These are phyloP conservation scores for Xylaria bambusicola DNA, from an alignment of 495 filamentous ascomycete genomes.

Conservation along the genomic window DNA sequence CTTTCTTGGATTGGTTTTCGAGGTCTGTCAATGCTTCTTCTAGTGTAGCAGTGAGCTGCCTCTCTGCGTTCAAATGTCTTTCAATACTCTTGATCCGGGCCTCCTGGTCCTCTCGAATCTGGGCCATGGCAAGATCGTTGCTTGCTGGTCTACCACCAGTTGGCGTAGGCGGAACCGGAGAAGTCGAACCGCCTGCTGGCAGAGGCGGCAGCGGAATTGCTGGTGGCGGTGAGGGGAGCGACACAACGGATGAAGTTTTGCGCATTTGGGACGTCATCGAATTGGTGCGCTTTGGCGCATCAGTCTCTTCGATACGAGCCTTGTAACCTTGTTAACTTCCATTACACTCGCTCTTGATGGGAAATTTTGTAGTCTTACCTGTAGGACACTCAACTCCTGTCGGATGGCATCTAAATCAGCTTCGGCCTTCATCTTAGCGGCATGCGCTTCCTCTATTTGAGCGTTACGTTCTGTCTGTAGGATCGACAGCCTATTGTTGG, in stretches of 20 bases:
- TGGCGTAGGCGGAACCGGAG: constrained; percentile 43
- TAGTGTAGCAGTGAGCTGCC: constrained; percentile 89
- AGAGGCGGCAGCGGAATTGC: constrained; percentile 94
- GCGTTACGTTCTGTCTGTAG: constrained; percentile 69
- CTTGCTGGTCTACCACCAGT: constrained; percentile 67
- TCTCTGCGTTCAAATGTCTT: constrained; percentile 94
- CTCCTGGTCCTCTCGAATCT: constrained; percentile 90
- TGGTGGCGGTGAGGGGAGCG: constrained; percentile 86
- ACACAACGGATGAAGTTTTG: constrained; percentile 80
- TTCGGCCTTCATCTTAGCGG: constrained; percentile 50
- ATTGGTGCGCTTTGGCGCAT: constrained; percentile 68
- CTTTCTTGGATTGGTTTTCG: constrained; percentile 80
- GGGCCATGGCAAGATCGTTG: constrained; percentile 75
- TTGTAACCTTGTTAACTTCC: constrained; percentile 37
- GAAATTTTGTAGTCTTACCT: constrained; percentile 50
- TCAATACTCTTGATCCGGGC: constrained; percentile 93
- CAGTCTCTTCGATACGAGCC: constrained; percentile 58
- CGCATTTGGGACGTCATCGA: constrained; percentile 71
- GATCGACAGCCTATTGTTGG: constrained; percentile 71
- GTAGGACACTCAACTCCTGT: constrained; percentile 63
- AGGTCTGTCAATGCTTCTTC: constrained; percentile 95
- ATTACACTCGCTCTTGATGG: constrained; percentile 15
- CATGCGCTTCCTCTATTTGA: constrained; percentile 59
- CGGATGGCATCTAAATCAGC: constrained; percentile 62
- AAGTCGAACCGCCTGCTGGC: constrained; percentile 54